Evolutionary conservation across 2,329 filamentous ascomycete genomes (phyloP).

Genomic region (Neonectria magnoliae): DNA sequence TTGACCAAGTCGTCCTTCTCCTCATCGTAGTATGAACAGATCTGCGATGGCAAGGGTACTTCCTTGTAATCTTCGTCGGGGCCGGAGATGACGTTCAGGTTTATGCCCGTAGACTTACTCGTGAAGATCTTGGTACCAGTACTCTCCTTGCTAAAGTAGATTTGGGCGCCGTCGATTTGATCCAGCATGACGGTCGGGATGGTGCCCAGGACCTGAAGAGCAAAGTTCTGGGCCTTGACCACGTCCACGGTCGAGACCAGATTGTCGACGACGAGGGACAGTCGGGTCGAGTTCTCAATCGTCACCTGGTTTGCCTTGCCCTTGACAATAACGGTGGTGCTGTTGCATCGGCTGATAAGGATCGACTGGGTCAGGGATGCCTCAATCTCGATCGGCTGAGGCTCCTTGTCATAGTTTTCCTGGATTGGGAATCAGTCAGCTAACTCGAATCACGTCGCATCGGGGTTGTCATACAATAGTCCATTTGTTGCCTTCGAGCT

Average conservation of each 20-base stretch:
- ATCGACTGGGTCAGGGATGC: constrained; percentile 88
- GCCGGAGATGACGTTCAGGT: constrained; percentile 81
- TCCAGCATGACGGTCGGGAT: constrained; percentile 91
- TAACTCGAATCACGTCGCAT: not conserved
- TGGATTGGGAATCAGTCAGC: constrained; percentile 44
- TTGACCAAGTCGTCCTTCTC: constrained; percentile 79
- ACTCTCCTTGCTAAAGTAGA: constrained; percentile 88
- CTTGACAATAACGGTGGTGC: constrained; percentile 86
- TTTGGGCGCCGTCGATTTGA: constrained; percentile 87
- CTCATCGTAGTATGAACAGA: constrained; percentile 78
- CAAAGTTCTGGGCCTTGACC: constrained; percentile 95
- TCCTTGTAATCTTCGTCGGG: constrained; percentile 86
- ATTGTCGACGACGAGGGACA: constrained; percentile 88
- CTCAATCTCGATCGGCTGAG: constrained; percentile 80
- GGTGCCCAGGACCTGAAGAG: constrained; percentile 87
- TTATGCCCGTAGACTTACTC: constrained; percentile 87
- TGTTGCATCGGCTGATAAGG: constrained; percentile 90
- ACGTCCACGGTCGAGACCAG: constrained; percentile 93
- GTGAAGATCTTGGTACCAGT: constrained; percentile 83
- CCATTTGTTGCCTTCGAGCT: constrained; percentile 93
- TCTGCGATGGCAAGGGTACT: constrained; percentile 87
- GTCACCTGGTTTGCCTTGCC: constrained; percentile 98
- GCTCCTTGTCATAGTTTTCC: constrained; percentile 89
- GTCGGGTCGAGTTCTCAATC: constrained; percentile 86
- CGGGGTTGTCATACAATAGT: constrained; percentile 68